Conservation (phyloP, 768 basidiomycete genomes). For the Mycena floridula region DNA sequence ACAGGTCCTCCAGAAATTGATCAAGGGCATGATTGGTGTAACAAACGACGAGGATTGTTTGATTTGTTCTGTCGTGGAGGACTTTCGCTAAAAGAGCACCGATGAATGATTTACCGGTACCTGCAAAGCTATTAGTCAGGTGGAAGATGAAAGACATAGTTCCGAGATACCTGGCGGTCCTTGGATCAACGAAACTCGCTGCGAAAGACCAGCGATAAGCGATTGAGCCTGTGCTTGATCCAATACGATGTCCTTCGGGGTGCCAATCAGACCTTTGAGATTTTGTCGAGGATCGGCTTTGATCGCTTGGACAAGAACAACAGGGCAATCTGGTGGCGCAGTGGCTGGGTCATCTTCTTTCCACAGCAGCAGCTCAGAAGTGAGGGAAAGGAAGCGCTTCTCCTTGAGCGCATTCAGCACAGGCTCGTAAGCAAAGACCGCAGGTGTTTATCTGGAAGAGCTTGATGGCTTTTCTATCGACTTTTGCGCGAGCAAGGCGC, state of each 20-base stretch:
- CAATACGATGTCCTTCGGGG: conserved; percentile 35
- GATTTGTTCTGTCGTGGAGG: conserved; percentile 38
- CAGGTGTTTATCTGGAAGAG: conserved; percentile 56
- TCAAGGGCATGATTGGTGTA: conserved; percentile 75
- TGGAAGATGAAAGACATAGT: background rate
- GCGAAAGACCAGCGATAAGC: conserved; percentile 47
- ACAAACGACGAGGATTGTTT: conserved; percentile 61
- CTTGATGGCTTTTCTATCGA: conserved; percentile 28
- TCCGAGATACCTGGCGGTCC: conserved; percentile 65
- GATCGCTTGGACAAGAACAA: conserved; percentile 19
- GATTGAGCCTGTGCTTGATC: conserved; percentile 45
- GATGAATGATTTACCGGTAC: conserved; percentile 72
- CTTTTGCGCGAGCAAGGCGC: conserved; percentile 28
- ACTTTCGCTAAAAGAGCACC: conserved; percentile 61
- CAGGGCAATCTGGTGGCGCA: conserved; percentile 6
- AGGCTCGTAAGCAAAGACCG: conserved; percentile 58
- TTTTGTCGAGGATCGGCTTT: conserved; percentile 28
- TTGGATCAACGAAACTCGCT: conserved; percentile 57
- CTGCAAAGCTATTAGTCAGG: conserved; percentile 23
- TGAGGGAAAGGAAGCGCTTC: conserved; percentile 37
- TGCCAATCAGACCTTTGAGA: conserved; percentile 30
- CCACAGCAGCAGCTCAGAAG: conserved; percentile 51
- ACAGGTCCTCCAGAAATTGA: conserved; percentile 57
- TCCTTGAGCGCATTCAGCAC: conserved; percentile 52
- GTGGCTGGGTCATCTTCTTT: conserved; percentile 17